Evolutionary conservation across 1,284 basidiomycete species (phyloP).

Genomic region (Microbotryum lychnidis-dioicae): DNA sequence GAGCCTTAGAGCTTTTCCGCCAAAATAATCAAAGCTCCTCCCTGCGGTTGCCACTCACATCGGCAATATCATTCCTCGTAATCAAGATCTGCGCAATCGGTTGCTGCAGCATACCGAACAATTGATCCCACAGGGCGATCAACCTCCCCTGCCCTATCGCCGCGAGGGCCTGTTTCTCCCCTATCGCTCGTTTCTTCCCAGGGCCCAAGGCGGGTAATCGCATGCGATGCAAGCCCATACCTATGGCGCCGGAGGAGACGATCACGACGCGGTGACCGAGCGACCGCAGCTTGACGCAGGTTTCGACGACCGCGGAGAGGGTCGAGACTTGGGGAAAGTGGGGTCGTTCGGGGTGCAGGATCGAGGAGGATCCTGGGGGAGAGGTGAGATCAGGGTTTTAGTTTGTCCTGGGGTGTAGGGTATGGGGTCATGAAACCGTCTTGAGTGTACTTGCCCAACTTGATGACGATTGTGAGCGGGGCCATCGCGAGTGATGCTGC

Average conservation of each 20-base stretch:
- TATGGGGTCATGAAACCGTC: neutral
- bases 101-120: conserved; percentile 87
- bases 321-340: conserved; percentile 76
- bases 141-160: conserved; percentile 93
- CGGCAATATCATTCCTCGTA: conserved; percentile 91
- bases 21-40: neutral
- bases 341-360: conserved; percentile 81
- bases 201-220: conserved; percentile 44
- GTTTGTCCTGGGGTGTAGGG: too few species aligned
- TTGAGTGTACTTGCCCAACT: conserved; percentile 54
- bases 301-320: conserved; percentile 85
- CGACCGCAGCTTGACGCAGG: conserved; percentile 66
- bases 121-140: conserved; percentile 92
- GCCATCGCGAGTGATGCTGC: neutral
- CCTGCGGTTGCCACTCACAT: conserved; percentile 52
- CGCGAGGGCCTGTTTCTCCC: conserved; percentile 86
- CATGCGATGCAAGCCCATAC: conserved; percentile 89
- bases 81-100: conserved; percentile 92
- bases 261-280: conserved; percentile 89
- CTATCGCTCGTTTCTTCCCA: conserved; percentile 63
- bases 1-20: too few species aligned
- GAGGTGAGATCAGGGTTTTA: neutral
- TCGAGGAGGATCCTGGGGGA: conserved; percentile 76
- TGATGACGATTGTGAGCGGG: conserved; percentile 65
- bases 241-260: conserved; percentile 93